Percentiles rank a stretch among this genome's conserved stretches.
Evolutionary conservation across 2,329 filamentous ascomycete species (phyloP).

Genomic region (Diaporthe ilicicola): DNA sequence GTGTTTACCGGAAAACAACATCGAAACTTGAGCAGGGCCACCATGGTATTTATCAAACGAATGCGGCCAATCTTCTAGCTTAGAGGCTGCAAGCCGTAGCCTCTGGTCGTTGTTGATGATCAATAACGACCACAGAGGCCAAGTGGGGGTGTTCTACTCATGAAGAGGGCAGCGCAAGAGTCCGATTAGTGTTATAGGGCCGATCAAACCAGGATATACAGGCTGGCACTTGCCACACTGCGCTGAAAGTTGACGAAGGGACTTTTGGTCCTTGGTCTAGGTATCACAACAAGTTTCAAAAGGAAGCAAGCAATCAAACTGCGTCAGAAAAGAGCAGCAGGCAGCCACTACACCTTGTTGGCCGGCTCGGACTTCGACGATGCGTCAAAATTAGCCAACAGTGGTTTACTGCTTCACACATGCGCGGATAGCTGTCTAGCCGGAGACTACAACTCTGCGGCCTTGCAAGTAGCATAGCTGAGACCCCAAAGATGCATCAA

Average conservation of each 20-base stretch:
- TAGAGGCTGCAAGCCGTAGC: background rate
- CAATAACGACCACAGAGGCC: background rate
- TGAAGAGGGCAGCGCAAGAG: background rate
- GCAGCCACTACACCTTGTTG: background rate
- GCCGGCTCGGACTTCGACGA: background rate
- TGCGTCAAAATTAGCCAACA: background rate
- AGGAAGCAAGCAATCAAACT: background rate
- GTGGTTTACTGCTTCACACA: too few species aligned
- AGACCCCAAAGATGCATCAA: background rate
- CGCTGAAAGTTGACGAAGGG: too few species aligned
- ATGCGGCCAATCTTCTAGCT: background rate
- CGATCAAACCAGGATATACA: background rate
- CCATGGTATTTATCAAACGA: background rate
- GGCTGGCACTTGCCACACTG: background rate
- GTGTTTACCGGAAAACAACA: background rate
- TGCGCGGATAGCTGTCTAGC: background rate
- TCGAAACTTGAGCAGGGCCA: too few species aligned
- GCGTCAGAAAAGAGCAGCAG: background rate
- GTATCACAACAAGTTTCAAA: background rate
- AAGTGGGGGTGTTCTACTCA: too few species aligned
- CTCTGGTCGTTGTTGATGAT: background rate
- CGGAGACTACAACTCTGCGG: background rate
- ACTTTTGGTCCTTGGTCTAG: too few species aligned
- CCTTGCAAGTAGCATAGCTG: background rate
- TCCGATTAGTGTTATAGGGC: background rate